Evolutionary conservation across 345 rosid species (phyloP).

Genomic region (Bretschneidera sinensis): DNA sequence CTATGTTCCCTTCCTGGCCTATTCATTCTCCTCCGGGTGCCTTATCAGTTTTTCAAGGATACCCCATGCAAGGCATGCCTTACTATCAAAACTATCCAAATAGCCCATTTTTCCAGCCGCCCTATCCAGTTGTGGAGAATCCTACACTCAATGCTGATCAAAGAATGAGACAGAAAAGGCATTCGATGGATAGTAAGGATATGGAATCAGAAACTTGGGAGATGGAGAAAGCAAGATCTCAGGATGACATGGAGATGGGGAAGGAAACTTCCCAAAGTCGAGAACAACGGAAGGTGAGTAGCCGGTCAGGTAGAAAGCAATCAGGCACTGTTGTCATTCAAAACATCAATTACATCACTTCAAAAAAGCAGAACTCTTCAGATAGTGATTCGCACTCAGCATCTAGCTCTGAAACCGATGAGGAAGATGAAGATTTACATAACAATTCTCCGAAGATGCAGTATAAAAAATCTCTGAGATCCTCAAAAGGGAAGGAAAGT

Average conservation of each 20-base stretch:
- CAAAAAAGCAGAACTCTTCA: constrained; percentile 57
- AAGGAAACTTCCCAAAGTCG: constrained; percentile 27
- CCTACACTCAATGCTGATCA: constrained; percentile 46
- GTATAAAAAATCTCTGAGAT: constrained; percentile 29
- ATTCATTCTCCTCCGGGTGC: constrained; percentile 85
- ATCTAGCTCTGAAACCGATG: constrained; percentile 46
- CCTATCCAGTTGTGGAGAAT: constrained; percentile 64
- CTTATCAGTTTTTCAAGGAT: constrained; percentile 73
- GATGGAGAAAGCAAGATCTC: constrained; percentile 39
- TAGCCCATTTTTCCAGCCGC: constrained; percentile 56
- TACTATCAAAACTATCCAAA: constrained; percentile 69
- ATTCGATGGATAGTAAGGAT: constrained; percentile 60
- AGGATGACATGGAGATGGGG: constrained; percentile 41
- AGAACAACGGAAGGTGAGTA: constrained; percentile 31
- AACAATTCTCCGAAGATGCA: constrained; percentile 17
- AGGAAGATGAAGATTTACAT: constrained; percentile 34
- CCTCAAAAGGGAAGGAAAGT: constrained; percentile 34
- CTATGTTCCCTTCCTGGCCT: constrained; percentile 81
- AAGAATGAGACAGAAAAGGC: constrained; percentile 51
- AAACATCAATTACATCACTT: constrained; percentile 75
- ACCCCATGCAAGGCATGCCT: constrained; percentile 80
- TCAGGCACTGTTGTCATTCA: constrained; percentile 77
- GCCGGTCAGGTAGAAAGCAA: constrained; percentile 51
- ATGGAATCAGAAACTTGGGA: constrained; percentile 48
- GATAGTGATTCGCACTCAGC: constrained; percentile 50